These are phyloP conservation scores for Blastobotrys petasosporus DNA, from an alignment of 1,139 yeast species.

Conservation along the genomic window DNA sequence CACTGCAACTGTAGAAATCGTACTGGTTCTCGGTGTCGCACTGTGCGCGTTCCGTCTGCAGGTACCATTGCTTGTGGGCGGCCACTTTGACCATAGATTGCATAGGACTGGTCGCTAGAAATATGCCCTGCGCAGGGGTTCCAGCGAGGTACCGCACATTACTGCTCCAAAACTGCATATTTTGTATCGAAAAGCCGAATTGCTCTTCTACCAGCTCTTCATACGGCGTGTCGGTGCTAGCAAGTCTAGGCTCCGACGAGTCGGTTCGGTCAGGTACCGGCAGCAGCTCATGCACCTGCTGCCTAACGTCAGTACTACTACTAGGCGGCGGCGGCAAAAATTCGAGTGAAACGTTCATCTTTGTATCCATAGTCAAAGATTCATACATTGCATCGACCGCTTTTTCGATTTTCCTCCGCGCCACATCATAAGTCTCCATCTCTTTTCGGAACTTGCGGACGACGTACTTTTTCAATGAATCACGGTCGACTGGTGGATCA, in stretches of 20 bases:
- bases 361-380: no score
- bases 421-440: no score
- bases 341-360: no score
- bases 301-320: no score
- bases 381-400: neutral
- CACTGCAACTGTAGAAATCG: neutral
- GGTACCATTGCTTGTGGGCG: slow-evolving; percentile 4
- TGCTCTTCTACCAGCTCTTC: neutral
- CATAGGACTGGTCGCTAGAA: slow-evolving; percentile 6
- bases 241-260: no score
- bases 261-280: no score
- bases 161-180: neutral
- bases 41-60: neutral
- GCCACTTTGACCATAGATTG: neutral
- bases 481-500: no score
- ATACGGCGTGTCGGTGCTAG: no score
- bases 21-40: neutral
- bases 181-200: neutral
- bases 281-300: no score
- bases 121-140: slow-evolving; percentile 1
- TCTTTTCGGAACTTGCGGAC: no score
- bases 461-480: no score
- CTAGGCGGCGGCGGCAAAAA: no score
- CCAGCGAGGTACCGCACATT: neutral
- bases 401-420: neutral